Base-by-base conservation (phyloP, 441 rosid genomes). In the Eruca vesicaria region DNA sequence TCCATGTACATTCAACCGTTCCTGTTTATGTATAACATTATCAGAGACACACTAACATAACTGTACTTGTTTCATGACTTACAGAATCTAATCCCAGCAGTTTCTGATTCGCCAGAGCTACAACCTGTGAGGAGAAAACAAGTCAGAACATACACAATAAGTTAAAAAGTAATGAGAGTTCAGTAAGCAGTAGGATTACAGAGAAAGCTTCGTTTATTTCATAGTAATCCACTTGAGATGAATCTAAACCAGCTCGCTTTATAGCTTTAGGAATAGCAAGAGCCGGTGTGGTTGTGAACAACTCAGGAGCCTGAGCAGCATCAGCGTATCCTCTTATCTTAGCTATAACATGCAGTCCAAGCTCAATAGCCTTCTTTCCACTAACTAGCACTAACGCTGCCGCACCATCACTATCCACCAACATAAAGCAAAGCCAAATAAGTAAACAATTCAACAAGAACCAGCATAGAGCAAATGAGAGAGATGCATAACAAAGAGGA, bases 121-220 rank as follows among this genome's bases (percentile, higher is more conserved):
- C 55, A 48, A 48, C 55, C 55, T 48, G 21, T 15, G 9, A 6
- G 9, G 20, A 4, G 5, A 3, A 0, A 48, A 7, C 55, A 48
- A 48, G 19, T 15, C 55, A 48, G 41, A 9, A 35, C 55, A 43
- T 6, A 5, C 18, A 6, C 18, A 43, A n/a, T n/a, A 14, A n/a
- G 7, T 14, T 43, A 43, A 43, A 38, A 11, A 36, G 5, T 6
- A 41, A 43, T 43, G 50, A n/a, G 50, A 43, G 52, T 18, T n/a
- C 0, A 5, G 18, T 41, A 41, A n/a, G n/a, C n/a, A 38, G 18
- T 2, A 38, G 19, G 52, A 43, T 43, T 48, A 96, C 97, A 58
- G 97, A 85, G 80, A 96, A 96, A 18, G 98, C 98, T 84, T 96
- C 97, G 68, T 93, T 96, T 71, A 96, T 96, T 84, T 96, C 99